Percentiles rank a stretch among this genome's conserved stretches.
Conservation (phyloP, 2,329 filamentous ascomycete species). For the Colletotrichum brevisporum region DNA sequence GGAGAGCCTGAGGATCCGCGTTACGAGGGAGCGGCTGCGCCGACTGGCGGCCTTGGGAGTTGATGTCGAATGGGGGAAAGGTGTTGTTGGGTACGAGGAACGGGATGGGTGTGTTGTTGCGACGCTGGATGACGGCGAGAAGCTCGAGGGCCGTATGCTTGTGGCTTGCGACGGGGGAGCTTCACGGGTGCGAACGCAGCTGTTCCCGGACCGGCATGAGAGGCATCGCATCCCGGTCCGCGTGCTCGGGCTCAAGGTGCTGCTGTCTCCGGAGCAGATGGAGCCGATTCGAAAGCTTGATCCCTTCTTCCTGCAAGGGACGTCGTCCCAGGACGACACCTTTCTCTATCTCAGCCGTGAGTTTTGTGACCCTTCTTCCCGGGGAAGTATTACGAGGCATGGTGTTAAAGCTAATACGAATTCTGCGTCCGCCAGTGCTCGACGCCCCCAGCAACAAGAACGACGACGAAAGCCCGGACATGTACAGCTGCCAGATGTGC, state of each 20-base stretch:
- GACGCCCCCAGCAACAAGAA: constrained; percentile 64
- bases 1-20: constrained; percentile 61
- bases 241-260: constrained; percentile 61
- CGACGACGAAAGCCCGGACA: constrained; percentile 45
- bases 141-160: constrained; percentile 57
- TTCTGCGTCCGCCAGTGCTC: constrained; percentile 54
- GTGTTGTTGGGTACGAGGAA: constrained; percentile 48
- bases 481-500: constrained; percentile 64
- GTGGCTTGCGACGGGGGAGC: constrained; percentile 66
- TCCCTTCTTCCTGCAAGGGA: constrained; percentile 68
- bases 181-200: constrained; percentile 56
- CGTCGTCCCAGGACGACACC: constrained; percentile 63
- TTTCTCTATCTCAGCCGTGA: constrained; percentile 68
- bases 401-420: constrained; percentile 9
- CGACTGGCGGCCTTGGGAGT: constrained; percentile 58
- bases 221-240: constrained; percentile 62
- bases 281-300: constrained; percentile 61
- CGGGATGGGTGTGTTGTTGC: constrained; percentile 52
- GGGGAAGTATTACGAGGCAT: not conserved
- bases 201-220: constrained; percentile 52
- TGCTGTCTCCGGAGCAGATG: constrained; percentile 57
- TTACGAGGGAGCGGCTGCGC: constrained; percentile 62
- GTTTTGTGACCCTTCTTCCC: constrained; percentile 38
- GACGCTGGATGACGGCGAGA: constrained; percentile 62
- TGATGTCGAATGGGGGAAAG: constrained; percentile 56